Base-by-base conservation (phyloP, 2,329 filamentous ascomycete genomes). In the Cladosporium sp. region DNA sequence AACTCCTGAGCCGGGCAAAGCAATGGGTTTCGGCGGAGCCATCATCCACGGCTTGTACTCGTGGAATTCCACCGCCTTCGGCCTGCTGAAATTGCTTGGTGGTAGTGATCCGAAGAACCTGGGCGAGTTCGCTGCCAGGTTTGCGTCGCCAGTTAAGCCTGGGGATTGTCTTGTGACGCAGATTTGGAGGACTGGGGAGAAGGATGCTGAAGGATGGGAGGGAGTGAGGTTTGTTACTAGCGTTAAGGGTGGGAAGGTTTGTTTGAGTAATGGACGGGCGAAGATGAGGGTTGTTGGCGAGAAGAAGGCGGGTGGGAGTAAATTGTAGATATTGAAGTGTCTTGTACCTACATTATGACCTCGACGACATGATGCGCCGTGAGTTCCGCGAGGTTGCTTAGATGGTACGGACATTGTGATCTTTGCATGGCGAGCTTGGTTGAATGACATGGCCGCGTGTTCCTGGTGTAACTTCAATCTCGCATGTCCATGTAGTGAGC, bases 11-110 rank as follows among this genome's bases (percentile, higher is more conserved):
- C 90, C 91, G 0, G 91, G 91, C 60, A 76, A 83, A 74, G 88
- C 91, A 77, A 96, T 96, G 90, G 91, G 92, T 60, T 96, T 96
- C 65, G 90, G 90, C 25, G 91, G 91, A 34, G 80, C 85, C 65
- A 96, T 96, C 73, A 89, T 96, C 72, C 91, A 96, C 75, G 92
- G 92, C 19, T 79, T 96, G 45, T 96, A 87, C 77, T 90, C 85
- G 65, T 96, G 89, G 87, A 96, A 96, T 47, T 83, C 83, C 58
- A 83, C 89, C 1, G 83, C 83, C 15, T 90, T 93, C 68, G 85
- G 82, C 25, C 77, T 96, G 59, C 77, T 96, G 56, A 82, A 88
- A 73, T 76, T 82, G 37, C 78, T 96, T 19, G 91, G 90, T 45
- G 87, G 81, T 47, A 88, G 87, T 71, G 83, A 96, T 69, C 89